phyloP scores from a whole-genome alignment of 371 early-diverging fungal species.

The Circinella minor region DNA sequence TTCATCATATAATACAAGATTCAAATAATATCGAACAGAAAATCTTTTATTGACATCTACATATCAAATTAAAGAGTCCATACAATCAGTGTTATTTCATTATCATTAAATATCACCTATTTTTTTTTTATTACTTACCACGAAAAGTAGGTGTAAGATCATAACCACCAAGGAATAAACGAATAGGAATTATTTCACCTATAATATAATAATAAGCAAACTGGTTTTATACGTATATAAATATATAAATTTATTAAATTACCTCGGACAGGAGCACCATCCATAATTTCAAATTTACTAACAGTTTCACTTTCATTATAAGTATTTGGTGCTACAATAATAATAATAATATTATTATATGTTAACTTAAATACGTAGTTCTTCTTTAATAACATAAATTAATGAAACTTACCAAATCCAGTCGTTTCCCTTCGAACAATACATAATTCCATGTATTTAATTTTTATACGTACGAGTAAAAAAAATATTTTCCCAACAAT shows the following conservation, averaged over 20 bases:
- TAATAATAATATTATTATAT: no score
- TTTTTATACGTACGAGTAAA: slow-evolving; percentile 96
- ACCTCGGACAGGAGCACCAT: slow-evolving; percentile 97
- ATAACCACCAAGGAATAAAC: slow-evolving; percentile 94
- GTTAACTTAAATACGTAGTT: no score
- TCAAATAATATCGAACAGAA: slow-evolving; percentile 95
- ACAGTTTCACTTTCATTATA: slow-evolving; percentile 98
- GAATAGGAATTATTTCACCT: slow-evolving; percentile 97
- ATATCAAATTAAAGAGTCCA: no score
- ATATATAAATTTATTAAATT: background rate
- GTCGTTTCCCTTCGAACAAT: slow-evolving; percentile 97
- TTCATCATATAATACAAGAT: slow-evolving; percentile 96
- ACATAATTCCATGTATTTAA: slow-evolving; percentile 98
- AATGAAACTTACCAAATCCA: slow-evolving; percentile 62
- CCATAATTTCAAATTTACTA: slow-evolving; percentile 99
- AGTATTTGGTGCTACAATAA: slow-evolving; percentile 79
- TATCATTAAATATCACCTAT: background rate
- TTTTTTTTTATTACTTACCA: slow-evolving; percentile 34
- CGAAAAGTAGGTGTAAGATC: slow-evolving; percentile 91
- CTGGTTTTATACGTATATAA: no score
- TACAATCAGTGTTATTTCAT: no score
- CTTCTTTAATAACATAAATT: no score
- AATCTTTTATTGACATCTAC: slow-evolving; percentile 94
- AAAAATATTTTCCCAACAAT: slow-evolving; percentile 99
- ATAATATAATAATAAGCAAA: background rate